Percentiles rank a stretch among this genome's conserved stretches.
Evolutionary conservation across 2,329 filamentous ascomycete species (phyloP).

Genomic region (Sporothrix variecibatus): DNA sequence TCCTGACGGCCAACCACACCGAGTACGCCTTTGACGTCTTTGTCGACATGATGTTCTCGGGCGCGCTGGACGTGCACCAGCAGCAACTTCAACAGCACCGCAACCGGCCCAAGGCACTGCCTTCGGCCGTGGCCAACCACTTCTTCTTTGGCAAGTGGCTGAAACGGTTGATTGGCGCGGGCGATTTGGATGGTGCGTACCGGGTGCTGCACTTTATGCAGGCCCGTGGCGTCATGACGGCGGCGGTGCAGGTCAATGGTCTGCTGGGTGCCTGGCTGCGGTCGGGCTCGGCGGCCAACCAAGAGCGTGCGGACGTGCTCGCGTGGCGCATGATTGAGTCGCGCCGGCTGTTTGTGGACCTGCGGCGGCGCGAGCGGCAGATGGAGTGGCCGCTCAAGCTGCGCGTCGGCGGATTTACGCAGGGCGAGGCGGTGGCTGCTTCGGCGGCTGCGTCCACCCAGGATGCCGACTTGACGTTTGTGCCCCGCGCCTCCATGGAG

Average conservation of each 20-base stretch:
- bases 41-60: slow-evolving; percentile 82
- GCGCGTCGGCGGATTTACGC: slow-evolving; percentile 25
- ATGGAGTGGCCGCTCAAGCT: slow-evolving; percentile 37
- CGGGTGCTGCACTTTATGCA: slow-evolving; percentile 77
- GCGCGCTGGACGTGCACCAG: slow-evolving; percentile 51
- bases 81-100: slow-evolving; percentile 32
- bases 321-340: slow-evolving; percentile 77
- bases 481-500: slow-evolving; percentile 68
- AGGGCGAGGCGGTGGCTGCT: not conserved
- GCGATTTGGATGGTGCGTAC: slow-evolving; percentile 68
- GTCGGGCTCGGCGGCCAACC: slow-evolving; percentile 54
- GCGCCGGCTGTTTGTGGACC: slow-evolving; percentile 64
- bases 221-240: slow-evolving; percentile 64
- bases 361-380: slow-evolving; percentile 41
- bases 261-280: slow-evolving; percentile 78
- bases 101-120: slow-evolving; percentile 39
- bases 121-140: slow-evolving; percentile 62
- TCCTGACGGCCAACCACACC: slow-evolving; percentile 65
- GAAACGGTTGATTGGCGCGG: slow-evolving; percentile 75
- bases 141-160: slow-evolving; percentile 90
- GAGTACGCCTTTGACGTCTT: slow-evolving; percentile 74
- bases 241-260: slow-evolving; percentile 77
- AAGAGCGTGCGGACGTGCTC: slow-evolving; percentile 65
- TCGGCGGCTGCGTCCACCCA: slow-evolving; percentile 23
- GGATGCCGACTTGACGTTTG: slow-evolving; percentile 36